Conservation (phyloP, 345 rosid species). For the Turritis glabra region DNA sequence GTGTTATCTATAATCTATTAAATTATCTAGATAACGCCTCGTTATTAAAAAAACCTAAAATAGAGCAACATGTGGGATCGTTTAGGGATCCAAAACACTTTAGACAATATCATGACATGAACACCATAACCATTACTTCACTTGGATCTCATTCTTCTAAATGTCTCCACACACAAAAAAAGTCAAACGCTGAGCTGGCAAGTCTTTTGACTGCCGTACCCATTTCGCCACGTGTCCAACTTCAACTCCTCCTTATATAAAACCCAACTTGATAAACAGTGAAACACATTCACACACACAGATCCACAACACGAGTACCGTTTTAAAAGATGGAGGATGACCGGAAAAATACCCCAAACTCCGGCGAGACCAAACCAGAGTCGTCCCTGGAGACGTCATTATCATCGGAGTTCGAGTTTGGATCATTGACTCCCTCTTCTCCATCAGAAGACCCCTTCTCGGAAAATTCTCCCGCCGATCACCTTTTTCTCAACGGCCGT, state of each 20-base stretch:
- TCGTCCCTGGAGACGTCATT: background rate
- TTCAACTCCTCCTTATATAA: constrained; percentile 29
- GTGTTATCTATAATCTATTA: too few species aligned
- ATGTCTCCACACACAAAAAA: constrained; percentile 19
- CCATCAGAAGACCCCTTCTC: constrained; percentile 48
- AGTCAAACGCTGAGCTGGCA: constrained; percentile 36
- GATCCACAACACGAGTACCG: too few species aligned
- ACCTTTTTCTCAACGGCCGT: constrained; percentile 76
- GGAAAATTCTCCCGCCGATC: constrained; percentile 79
- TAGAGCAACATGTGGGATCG: constrained; percentile 34
- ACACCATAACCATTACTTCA: constrained; percentile 35
- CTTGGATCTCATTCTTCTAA: constrained; percentile 28
- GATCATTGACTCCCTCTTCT: constrained; percentile 59
- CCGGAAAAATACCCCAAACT: constrained; percentile 42
- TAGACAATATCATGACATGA: constrained; percentile 34
- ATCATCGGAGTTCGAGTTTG: constrained; percentile 69
- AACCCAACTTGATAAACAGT: constrained; percentile 15
- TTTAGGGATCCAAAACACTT: constrained; percentile 25
- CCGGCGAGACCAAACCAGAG: constrained; percentile 18
- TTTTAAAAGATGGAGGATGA: constrained; percentile 25
- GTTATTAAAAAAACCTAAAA: constrained; percentile 6
- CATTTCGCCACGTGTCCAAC: constrained; percentile 32
- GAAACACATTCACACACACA: constrained; percentile 4
- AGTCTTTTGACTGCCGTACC: constrained; percentile 30
- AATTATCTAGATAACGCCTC: constrained; percentile 5